Evolutionary conservation across 1,139 yeast genomes (phyloP).

Genomic region (Saccharomycopsis crataegensis): DNA sequence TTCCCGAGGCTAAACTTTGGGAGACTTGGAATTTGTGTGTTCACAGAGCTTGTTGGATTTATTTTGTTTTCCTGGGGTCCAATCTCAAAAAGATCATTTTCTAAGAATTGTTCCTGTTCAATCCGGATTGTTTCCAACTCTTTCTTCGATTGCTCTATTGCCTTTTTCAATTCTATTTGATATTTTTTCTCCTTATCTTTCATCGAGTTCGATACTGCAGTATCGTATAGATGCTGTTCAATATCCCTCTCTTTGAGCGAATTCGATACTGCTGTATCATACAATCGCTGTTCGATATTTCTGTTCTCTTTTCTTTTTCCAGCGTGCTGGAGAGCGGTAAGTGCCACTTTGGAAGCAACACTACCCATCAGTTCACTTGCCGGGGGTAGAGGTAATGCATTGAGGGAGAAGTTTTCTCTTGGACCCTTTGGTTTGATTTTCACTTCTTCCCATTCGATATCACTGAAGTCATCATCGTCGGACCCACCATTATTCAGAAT

Average conservation of each 20-base stretch:
- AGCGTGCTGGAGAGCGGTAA: neutral
- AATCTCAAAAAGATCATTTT: slow-evolving; percentile 10
- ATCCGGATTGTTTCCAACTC: slow-evolving; percentile 26
- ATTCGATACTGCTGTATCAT: slow-evolving; percentile 6
- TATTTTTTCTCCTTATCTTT: slow-evolving; percentile 31
- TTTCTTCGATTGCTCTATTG: slow-evolving; percentile 39
- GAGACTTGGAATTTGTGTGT: neutral
- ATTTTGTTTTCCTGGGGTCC: neutral
- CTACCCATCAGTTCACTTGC: neutral
- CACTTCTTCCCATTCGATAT: slow-evolving; percentile 61
- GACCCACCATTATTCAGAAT: slow-evolving; percentile 25
- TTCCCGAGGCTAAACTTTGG: slow-evolving; percentile 8
- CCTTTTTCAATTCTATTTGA: slow-evolving; percentile 37
- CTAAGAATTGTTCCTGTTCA: slow-evolving; percentile 20
- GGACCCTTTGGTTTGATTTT: slow-evolving; percentile 24
- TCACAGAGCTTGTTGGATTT: neutral
- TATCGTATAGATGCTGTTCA: slow-evolving; percentile 4
- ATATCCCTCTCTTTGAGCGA: slow-evolving; percentile 2
- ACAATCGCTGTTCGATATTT: neutral
- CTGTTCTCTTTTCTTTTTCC: neutral
- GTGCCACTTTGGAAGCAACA: neutral
- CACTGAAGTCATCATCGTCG: slow-evolving; percentile 24
- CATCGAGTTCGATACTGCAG: slow-evolving; percentile 14
- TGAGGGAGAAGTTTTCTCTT: slow-evolving; percentile 31
- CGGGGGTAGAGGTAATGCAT: slow-evolving; percentile 32